Base-by-base conservation (phyloP, 192 early-diverging fungal genomes). In the Allomyces arbusculus region DNA sequence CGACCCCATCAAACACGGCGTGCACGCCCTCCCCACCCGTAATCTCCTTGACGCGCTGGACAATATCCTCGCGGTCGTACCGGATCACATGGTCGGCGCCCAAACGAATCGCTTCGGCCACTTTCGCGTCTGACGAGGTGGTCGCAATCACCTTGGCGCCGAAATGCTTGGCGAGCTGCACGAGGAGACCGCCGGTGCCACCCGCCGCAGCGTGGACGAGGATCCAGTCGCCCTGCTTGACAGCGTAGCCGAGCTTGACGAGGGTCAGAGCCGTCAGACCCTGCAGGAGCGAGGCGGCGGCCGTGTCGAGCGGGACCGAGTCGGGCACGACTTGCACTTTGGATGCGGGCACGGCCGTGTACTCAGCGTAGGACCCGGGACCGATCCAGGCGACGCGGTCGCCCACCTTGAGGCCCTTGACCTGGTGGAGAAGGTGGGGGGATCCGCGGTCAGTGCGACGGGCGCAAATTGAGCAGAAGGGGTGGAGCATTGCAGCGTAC, bases 71-170 rank as follows among this genome's bases (percentile, higher is more conserved):
- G n/a, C 87, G 67, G 0, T 74, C 80, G 77, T 88, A 93, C 65
- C 83, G 74, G 44, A 97, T 82, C 1, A 85, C 74, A 69, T 91
- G 76, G 61, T 89, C 81, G 20, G 87, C 85, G 20, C 90, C 89
- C 0, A 83, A 74, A 2, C 63, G 22, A 10, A 70, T 68, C 11
- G 85, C 87, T 24, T 84, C 58, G 23, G 77, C 69, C 1, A 82
- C 84, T 75, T 95, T 95, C 26, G 81, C 85, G 0, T 76, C 73
- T 2, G 77, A 82, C 20, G 88, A 90, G 0, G 82, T 82, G 1
- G 91, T 93, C 62, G 89, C 89, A 66, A 97, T 95, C 62, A 95
- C 94, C 50, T 76, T 78, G 22, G 92, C 94, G 8, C 94, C 94
- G 3, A 80, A 65, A 10, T 79, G 67, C 67, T 85, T 86, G 70